Percentiles rank a stretch among this genome's conserved stretches.
Conservation (phyloP, 176 grass and related monocot genomes). For the Alloteropsis semialata region DNA sequence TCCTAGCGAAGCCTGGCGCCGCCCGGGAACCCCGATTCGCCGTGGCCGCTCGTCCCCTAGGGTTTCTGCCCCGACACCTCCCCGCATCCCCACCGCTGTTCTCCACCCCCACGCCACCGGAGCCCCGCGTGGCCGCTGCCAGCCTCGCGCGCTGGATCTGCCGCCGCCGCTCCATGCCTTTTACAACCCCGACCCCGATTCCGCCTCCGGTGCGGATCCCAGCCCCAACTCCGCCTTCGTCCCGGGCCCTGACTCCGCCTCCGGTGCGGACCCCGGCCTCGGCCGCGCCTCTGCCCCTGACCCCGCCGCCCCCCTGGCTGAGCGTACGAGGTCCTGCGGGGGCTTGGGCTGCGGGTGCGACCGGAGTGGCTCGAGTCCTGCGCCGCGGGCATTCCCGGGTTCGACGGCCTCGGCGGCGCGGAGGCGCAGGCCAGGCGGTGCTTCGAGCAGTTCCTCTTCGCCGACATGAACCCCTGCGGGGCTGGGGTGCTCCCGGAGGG, state of each 20-base stretch:
- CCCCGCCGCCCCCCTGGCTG: background rate
- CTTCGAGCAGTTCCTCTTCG: slow-evolving; percentile 81
- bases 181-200: background rate
- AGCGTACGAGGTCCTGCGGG: slow-evolving; percentile 57
- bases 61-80: too few relatives aligned
- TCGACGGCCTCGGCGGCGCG: slow-evolving; percentile 31
- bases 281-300: background rate
- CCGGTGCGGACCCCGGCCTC: background rate
- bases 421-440: slow-evolving; percentile 48
- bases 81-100: too few relatives aligned
- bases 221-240: background rate
- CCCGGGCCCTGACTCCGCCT: background rate
- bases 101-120: too few relatives aligned
- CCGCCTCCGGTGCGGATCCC: background rate
- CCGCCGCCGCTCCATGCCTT: too few relatives aligned
- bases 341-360: slow-evolving; percentile 49
- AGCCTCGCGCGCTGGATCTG: too few relatives aligned
- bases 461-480: slow-evolving; percentile 66
- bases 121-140: too few relatives aligned
- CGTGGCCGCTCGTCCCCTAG: too few relatives aligned
- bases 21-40: too few relatives aligned
- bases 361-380: slow-evolving; percentile 70
- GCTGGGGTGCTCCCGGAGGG: slow-evolving; percentile 59
- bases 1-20: too few relatives aligned
- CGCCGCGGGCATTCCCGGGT: slow-evolving; percentile 38